Evolutionary conservation across 495 filamentous ascomycete genomes (phyloP), one percentile per base, ranked within the genome.

Genomic region (Sphaerosporella brunnea): DNA sequence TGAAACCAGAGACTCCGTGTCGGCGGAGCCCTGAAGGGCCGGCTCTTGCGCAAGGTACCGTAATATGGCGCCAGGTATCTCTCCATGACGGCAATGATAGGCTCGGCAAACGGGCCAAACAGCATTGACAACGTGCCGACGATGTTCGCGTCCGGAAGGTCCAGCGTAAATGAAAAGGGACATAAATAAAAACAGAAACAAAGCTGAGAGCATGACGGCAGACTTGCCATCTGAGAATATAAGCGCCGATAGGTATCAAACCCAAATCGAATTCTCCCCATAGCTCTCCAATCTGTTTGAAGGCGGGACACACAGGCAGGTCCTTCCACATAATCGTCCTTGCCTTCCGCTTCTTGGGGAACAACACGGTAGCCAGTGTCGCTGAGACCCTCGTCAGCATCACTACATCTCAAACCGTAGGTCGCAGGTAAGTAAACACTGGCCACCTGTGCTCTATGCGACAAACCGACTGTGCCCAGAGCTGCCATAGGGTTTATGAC

Each of bases 161-260:
- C 7, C 35, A 15, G 15, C 5, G 35, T 8, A 18, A 18, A 37
- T 18, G 35, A 15, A 37, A 18, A 18, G 35, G 5, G 7, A 13
- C n/a, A n/a, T n/a, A n/a, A 13, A 32, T 32, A 32, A 32, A 32
- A 32, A 32, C 28, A 13, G 7, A 32, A 40, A 40, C 15, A 40
- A n/a, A n/a, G n/a, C 40, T 11, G 40, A 25, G 40, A 32, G 13
- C 28, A 32, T 32, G 28, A 32, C n/a, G n/a, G n/a, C n/a, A 24
- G 10, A 57, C 53, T 36, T 49, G 61, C 58, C 68, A 75, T 37
- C 88, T 72, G 7, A 90, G 90, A 51, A 71, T 64, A 59, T 97
- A 97, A 18, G 90, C 90, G 21, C 88, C 90, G 51, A 97, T 94
- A 20, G 90, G 90, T 48, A 97, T 92, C 53, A 97, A 56, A 2